Evolutionary conservation across 768 basidiomycete genomes (phyloP).

Genomic region (Mrakia gelida): DNA sequence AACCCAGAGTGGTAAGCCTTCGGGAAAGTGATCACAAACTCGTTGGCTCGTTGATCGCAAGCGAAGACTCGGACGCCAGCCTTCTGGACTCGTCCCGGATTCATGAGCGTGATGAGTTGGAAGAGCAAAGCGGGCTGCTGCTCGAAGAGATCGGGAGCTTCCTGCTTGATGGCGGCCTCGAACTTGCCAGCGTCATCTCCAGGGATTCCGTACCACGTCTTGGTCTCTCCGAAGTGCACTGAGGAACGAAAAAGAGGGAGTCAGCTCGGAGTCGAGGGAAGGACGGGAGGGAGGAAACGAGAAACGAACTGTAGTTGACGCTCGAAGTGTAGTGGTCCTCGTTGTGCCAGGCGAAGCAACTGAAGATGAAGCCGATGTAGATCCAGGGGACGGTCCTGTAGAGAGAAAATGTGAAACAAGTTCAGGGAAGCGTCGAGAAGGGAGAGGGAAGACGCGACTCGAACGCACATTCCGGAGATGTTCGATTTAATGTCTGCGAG

Average conservation of each 20-base stretch:
- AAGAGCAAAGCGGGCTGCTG: slow-evolving; percentile 95
- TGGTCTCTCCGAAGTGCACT: slow-evolving; percentile 99
- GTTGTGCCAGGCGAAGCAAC: slow-evolving; percentile 99
- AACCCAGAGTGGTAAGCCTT: slow-evolving; percentile 98
- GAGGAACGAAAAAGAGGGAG: slow-evolving; percentile 19
- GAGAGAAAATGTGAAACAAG: background rate
- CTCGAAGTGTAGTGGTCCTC: slow-evolving; percentile 99
- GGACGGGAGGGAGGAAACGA: background rate
- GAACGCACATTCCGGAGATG: slow-evolving; percentile 96
- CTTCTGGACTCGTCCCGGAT: slow-evolving; percentile 75
- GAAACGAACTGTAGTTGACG: slow-evolving; percentile 76
- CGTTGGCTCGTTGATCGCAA: slow-evolving; percentile 93
- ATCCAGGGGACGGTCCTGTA: slow-evolving; percentile 48
- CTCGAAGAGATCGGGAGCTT: slow-evolving; percentile 96
- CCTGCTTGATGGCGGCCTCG: slow-evolving; percentile 87
- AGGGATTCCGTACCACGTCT: slow-evolving; percentile 99
- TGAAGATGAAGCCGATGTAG: slow-evolving; percentile 98
- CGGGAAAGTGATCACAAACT: slow-evolving; percentile 96
- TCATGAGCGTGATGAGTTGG: slow-evolving; percentile 79
- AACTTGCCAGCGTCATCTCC: slow-evolving; percentile 94
- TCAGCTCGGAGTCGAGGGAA: background rate
- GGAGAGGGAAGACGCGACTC: slow-evolving; percentile 55
- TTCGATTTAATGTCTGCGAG: slow-evolving; percentile 80
- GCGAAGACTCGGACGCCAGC: slow-evolving; percentile 88
- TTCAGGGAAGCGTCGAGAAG: background rate